These are phyloP conservation scores for Sphagnum contortum DNA, from an alignment of 225 moss, liverwort and hornwort genomes.

Conservation along the genomic window DNA sequence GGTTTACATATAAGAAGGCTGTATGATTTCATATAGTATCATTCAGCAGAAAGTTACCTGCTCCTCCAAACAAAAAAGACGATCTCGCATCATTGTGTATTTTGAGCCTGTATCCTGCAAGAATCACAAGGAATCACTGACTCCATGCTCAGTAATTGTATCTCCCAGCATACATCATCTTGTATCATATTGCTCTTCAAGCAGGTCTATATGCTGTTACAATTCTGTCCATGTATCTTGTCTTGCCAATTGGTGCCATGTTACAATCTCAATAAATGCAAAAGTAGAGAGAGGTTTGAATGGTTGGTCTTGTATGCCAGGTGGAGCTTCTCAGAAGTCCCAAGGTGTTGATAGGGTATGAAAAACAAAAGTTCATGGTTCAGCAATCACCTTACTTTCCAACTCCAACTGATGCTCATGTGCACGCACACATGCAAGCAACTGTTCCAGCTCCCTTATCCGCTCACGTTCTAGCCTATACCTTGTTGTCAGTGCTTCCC, in stretches of 20 bases:
- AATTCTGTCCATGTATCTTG: no score
- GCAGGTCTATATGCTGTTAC: no score
- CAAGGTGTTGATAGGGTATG: background rate
- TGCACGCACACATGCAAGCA: constrained; percentile 59
- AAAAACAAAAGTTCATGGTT: background rate
- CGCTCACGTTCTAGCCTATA: constrained; percentile 65
- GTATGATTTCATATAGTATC: background rate
- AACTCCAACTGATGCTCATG: constrained; percentile 69
- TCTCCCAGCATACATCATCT: no score
- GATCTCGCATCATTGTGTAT: constrained; percentile 56
- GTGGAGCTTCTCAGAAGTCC: no score
- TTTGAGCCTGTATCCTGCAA: constrained; percentile 54
- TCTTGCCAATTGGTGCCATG: no score
- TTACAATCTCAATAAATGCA: no score
- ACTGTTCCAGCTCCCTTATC: constrained; percentile 64
- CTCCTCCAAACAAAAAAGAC: constrained; percentile 52
- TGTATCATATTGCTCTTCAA: no score
- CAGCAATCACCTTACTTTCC: constrained; percentile 49
- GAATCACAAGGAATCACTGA: constrained; percentile 1
- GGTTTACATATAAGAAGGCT: no score
- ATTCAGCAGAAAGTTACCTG: constrained; percentile 26
- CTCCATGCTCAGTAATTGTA: no score
- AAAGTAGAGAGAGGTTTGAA: no score
- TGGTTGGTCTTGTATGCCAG: no score
- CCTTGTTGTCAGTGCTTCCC: constrained; percentile 47